Percentiles rank a stretch among this genome's conserved stretches.
Evolutionary conservation across 1,284 basidiomycete species (phyloP).

Genomic region (Ceratobasidium sp.): DNA sequence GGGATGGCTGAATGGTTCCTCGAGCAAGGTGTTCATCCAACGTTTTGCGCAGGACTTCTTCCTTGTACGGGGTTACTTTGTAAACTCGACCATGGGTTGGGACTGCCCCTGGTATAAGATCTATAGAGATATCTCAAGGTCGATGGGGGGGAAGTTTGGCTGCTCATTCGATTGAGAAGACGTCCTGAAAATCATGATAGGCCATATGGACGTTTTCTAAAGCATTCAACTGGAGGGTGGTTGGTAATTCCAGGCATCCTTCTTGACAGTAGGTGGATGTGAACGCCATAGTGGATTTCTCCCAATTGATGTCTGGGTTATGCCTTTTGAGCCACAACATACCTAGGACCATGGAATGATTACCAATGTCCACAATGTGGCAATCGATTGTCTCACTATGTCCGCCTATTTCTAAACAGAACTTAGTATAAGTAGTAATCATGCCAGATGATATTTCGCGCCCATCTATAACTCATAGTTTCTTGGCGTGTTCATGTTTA

Average conservation of each 20-base stretch:
- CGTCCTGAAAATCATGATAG: conserved; percentile 15
- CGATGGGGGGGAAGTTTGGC: conserved; percentile 27
- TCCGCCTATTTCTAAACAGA: neutral
- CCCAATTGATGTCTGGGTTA: neutral
- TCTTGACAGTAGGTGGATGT: neutral
- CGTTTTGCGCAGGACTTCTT: conserved; percentile 12
- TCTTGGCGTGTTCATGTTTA: neutral
- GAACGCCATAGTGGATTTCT: neutral
- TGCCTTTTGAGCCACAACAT: conserved; percentile 1
- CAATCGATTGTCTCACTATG: neutral
- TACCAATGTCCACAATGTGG: neutral
- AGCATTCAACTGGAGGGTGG: neutral
- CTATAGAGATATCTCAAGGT: conserved; percentile 38
- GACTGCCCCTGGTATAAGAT: conserved; percentile 7
- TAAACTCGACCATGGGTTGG: conserved; percentile 25
- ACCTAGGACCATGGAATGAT: neutral
- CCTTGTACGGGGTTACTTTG: neutral
- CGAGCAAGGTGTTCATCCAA: conserved; percentile 31
- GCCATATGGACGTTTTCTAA: neutral
- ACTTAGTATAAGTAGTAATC: neutral
- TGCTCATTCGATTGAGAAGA: conserved; percentile 25
- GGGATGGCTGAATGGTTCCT: conserved; percentile 22
- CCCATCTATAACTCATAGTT: conserved; percentile 1
- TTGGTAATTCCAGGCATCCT: neutral
- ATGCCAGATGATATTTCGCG: neutral